Conservation (phyloP, 2,329 filamentous ascomycete genomes). For the Fusarium chaquense region DNA sequence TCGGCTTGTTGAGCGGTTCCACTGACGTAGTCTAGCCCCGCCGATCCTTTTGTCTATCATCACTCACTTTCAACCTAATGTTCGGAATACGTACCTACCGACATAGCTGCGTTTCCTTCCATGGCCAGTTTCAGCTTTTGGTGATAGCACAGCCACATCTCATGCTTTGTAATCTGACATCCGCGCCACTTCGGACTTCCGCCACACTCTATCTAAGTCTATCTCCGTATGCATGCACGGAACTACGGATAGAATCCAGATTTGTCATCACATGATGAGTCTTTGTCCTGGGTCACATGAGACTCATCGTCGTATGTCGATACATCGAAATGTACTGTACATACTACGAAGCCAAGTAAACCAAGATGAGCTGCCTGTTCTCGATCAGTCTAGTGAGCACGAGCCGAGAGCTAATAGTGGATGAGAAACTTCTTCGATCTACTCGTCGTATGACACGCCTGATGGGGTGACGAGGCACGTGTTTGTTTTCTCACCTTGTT, state of each 20-base stretch:
- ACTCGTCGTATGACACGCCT: slow-evolving; percentile 41
- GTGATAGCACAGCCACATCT: slow-evolving; percentile 44
- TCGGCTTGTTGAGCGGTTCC: slow-evolving; percentile 28
- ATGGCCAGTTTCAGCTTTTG: not conserved
- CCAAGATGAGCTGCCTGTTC: slow-evolving; percentile 15
- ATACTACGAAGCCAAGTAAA: not conserved
- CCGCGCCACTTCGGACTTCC: slow-evolving; percentile 30
- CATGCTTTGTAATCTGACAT: slow-evolving; percentile 36
- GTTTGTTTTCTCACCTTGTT: slow-evolving; percentile 12
- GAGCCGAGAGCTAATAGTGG: not conserved
- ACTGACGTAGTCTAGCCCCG: slow-evolving; percentile 46
- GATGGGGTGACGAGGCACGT: slow-evolving; percentile 42
- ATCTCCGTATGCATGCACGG: not conserved
- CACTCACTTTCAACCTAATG: not conserved
- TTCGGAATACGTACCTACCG: not conserved
- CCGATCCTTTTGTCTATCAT: slow-evolving; percentile 35
- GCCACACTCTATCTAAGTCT: slow-evolving; percentile 43
- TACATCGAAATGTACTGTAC: slow-evolving; percentile 9
- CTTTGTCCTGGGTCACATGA: slow-evolving; percentile 34
- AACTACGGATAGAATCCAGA: slow-evolving; percentile 4
- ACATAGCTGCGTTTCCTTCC: not conserved
- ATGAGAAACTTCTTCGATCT: slow-evolving; percentile 14
- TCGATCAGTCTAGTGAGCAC: slow-evolving; percentile 20
- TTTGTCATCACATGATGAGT: slow-evolving; percentile 45
- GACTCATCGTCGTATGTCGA: slow-evolving; percentile 34